These are phyloP conservation scores for Fusarium compactum DNA, from an alignment of 2,329 filamentous ascomycete genomes.

Conservation along the genomic window DNA sequence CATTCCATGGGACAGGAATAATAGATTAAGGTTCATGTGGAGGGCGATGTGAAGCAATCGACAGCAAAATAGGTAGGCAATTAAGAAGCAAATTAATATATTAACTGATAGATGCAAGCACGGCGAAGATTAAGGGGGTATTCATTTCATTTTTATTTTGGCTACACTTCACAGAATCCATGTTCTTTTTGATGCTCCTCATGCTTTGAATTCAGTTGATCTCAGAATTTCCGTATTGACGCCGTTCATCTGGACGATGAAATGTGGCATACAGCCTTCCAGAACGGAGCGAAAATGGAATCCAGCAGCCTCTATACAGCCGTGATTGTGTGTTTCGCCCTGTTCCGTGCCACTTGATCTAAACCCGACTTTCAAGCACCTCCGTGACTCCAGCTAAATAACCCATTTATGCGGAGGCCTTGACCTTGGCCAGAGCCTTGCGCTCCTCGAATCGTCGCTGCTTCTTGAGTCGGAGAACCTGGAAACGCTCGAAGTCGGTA, in stretches of 20 bases:
- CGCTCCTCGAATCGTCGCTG: constrained; percentile 98
- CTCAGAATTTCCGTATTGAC: constrained; percentile 73
- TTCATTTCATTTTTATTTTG: constrained; percentile 49
- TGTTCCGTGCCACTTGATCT: constrained; percentile 54
- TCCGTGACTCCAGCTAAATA: constrained; percentile 53
- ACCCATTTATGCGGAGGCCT: constrained; percentile 77
- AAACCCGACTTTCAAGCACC: constrained; percentile 53
- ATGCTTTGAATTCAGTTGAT: constrained; percentile 58
- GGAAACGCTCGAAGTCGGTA: constrained; percentile 99
- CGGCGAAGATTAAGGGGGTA: constrained; percentile 39
- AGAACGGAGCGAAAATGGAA: constrained; percentile 68
- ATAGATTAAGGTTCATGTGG: constrained; percentile 15
- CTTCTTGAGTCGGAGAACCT: constrained; percentile 99
- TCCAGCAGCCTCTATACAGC: constrained; percentile 66
- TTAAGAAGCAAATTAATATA: not conserved
- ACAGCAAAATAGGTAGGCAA: not conserved
- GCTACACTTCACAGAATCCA: constrained; percentile 52
- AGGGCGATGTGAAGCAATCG: not conserved
- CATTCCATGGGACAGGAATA: constrained; percentile 1
- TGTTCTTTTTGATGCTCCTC: constrained; percentile 46
- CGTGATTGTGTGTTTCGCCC: constrained; percentile 52
- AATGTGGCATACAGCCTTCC: constrained; percentile 75
- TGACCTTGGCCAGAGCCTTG: constrained; percentile 95
- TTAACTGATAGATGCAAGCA: not conserved
- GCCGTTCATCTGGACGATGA: constrained; percentile 70